Base-by-base conservation (phyloP, 371 early-diverging fungal genomes). In the Batrachochytrium dendrobatidis region DNA sequence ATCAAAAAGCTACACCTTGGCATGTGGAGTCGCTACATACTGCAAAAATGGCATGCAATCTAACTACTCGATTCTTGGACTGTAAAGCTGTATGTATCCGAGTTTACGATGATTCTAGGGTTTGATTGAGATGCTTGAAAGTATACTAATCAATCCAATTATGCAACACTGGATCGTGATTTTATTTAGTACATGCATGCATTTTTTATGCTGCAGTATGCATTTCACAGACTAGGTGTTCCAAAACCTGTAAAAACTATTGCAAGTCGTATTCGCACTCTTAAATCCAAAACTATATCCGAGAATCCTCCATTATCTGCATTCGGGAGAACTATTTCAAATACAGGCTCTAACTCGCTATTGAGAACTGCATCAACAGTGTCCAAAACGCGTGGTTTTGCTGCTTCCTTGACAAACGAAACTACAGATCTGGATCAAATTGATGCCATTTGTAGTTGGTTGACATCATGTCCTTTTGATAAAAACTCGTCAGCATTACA, bases 11-110 rank as follows among this genome's bases (percentile, higher is more conserved):
- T 3, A 8, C 51, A n/a, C 51, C 51, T 4, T 51, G 51, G 51
- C 4, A 4, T 2, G 22, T 7, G 30, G 8, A 51, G 24, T 24
- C 51, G 24, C 51, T 51, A 17, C 51, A 51, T 28, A 17, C 22
- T 22, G 51, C 28, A n/a, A 51, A 51, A 32, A 12, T 51, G 12
- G 51, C 51, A 6, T 51, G 51, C 51, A 51, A 51, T 24, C 51
- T 51, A 7, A 32, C 25, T 3, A 51, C 51, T 3, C 51, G 51
- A 3, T 32, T 51, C 12, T 4, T 51, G 51, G 51, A 51, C 25
- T 51, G 51, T 22, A 6, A n/a, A 3, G 51, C 51, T 5, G 51
- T 51, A 24, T 30, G 51, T 29, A 2, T 6, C 8, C 30, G 7
- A 3, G 12, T 51, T 12, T 45, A 26, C 12, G 46, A 45, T 3